Percentiles rank a stretch among this genome's conserved stretches.
Evolutionary conservation across 495 filamentous ascomycete species (phyloP).

Genomic region (Penicillium soppii): DNA sequence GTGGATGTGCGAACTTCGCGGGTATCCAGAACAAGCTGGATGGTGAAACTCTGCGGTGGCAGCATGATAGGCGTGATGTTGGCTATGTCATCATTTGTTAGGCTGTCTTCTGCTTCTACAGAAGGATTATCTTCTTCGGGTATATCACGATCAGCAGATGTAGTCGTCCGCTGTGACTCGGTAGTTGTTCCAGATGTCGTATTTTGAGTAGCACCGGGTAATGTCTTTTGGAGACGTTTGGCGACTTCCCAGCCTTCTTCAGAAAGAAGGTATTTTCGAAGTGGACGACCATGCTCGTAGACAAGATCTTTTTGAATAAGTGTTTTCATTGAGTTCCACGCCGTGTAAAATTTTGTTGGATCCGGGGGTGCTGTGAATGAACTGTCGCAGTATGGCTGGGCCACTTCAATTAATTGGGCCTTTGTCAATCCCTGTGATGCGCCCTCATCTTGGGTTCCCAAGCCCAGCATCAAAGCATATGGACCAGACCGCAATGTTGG

Average conservation of each 20-base stretch:
- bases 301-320: conserved; percentile 74
- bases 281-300: conserved; percentile 66
- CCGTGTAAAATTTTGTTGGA: conserved; percentile 71
- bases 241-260: conserved; percentile 82
- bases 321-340: conserved; percentile 85
- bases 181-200: conserved; percentile 4
- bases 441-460: conserved; percentile 59
- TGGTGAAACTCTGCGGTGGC: conserved; percentile 63
- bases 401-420: conserved; percentile 62
- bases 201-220: conserved; percentile 23
- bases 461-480: conserved; percentile 70
- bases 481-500: conserved; percentile 69
- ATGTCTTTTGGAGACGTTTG: conserved; percentile 58
- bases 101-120: conserved; percentile 2
- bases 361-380: conserved; percentile 71
- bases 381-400: conserved; percentile 71
- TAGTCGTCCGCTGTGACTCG: background rate
- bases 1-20: conserved; percentile 76
- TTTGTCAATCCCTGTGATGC: conserved; percentile 62
- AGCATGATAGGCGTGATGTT: conserved; percentile 55
- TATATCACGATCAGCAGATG: background rate
- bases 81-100: background rate
- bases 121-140: conserved; percentile 1
- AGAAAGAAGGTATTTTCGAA: conserved; percentile 67
- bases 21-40: conserved; percentile 72